A percentile compares a stretch with the other conserved stretches of the same genome.
Evolutionary conservation across 129 eudicot species (phyloP).

Genomic region (Deinandra increscens): DNA sequence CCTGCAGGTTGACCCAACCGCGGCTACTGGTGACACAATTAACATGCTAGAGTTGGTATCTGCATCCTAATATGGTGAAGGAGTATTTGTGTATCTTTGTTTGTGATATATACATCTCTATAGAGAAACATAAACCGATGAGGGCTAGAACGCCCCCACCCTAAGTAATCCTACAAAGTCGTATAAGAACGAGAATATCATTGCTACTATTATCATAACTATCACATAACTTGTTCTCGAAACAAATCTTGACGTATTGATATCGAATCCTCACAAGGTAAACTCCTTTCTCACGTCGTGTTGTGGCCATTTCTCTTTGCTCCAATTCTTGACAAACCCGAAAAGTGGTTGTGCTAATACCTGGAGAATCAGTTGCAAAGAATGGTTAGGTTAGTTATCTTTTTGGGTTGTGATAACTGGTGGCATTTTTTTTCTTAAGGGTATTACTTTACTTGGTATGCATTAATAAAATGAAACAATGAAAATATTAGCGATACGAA

Average conservation of each 20-base stretch:
- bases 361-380: slow-evolving; percentile 27
- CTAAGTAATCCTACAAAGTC: slow-evolving; percentile 74
- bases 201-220: slow-evolving; percentile 45
- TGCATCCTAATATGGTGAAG: slow-evolving; percentile 54
- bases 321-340: slow-evolving; percentile 45
- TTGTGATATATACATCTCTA: slow-evolving; percentile 62
- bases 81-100: slow-evolving; percentile 46
- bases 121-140: slow-evolving; percentile 73
- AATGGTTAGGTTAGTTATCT: not conserved
- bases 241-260: slow-evolving; percentile 47
- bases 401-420: slow-evolving; percentile 22
- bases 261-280: slow-evolving; percentile 21
- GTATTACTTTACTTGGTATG: slow-evolving; percentile 60
- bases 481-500: slow-evolving; percentile 68
- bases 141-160: slow-evolving; percentile 66
- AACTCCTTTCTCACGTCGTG: slow-evolving; percentile 37
- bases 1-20: slow-evolving; percentile 57
- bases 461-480: slow-evolving; percentile 63
- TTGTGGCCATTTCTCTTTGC: slow-evolving; percentile 52
- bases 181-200: slow-evolving; percentile 73
- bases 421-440: not conserved
- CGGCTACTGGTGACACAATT: slow-evolving; percentile 53
- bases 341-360: slow-evolving; percentile 61
- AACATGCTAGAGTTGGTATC: slow-evolving; percentile 41
- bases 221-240: slow-evolving; percentile 70